Base-by-base conservation (phyloP, 2,329 filamentous ascomycete genomes). In the Fusarium nisikadoi region DNA sequence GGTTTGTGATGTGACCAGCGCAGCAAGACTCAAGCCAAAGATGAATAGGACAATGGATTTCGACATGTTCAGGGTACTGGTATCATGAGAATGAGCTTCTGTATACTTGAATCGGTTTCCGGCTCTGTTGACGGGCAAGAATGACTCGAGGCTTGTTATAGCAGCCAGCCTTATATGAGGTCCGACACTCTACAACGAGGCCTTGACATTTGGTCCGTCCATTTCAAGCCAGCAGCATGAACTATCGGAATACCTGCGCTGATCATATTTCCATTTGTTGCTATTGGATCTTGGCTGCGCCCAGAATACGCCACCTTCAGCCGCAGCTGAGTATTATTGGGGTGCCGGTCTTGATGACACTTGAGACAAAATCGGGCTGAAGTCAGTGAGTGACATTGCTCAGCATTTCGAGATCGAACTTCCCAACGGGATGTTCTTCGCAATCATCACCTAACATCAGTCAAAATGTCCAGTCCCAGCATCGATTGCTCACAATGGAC, bases 401-500 rank as follows among this genome's bases (percentile, higher is more conserved):
- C 12, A 13, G 8, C 12, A 46, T 39, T n/a, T 33, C 3, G 16
- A 35, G 20, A 31, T 25, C 25, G 25, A 50, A 29, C 25, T 10
- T n/a, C 17, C 19, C 19, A 45, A 6, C 5, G 29, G 7, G n/a
- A 14, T 29, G n/a, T 20, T 23, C 19, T 6, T 36, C 27, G 11
- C 33, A 33, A 19, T 19, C 29, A 33, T 23, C 29, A 49, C 11
- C 5, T 33, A 49, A 11, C 46, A 33, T 49, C 29, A 33, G 43
- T 29, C 39, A 41, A 42, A 19, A 65, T 54, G 45, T 35, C 35
- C 5, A 42, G 29, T 11, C 31, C 20, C 43, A 25, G 41, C 25
- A 19, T 36, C 7, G 31, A 66, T 27, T 75, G 62, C 31, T 54
- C 49, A 5, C 20, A 29, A 31, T 65, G 56, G 54, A 19, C 23